phyloP scores from a whole-genome alignment of 2,329 filamentous ascomycete species.

The Nigrospora sphaerica region DNA sequence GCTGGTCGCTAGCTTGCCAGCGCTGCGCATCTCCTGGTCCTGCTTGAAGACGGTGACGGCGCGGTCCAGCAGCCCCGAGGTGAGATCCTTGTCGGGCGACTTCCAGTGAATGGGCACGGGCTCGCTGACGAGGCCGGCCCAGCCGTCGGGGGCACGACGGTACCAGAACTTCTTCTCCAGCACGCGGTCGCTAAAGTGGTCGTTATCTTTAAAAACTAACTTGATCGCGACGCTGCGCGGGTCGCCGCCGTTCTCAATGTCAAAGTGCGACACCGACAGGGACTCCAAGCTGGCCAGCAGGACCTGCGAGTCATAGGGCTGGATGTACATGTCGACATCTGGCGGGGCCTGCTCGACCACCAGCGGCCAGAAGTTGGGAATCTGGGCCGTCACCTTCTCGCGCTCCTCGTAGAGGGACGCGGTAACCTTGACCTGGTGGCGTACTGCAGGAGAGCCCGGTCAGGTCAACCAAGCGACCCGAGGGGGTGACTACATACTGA shows the following conservation, averaged over 20 bases:
- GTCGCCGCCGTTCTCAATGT: constrained; percentile 65
- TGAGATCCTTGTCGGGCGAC: constrained; percentile 69
- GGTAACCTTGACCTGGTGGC: constrained; percentile 62
- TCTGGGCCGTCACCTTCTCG: constrained; percentile 59
- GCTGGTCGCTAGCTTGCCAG: constrained; percentile 24
- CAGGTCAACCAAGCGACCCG: not conserved
- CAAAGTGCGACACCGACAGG: constrained; percentile 72
- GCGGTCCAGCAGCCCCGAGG: constrained; percentile 68
- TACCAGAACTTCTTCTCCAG: constrained; percentile 92
- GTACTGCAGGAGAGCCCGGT: constrained; percentile 42
- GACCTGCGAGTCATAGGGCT: constrained; percentile 69
- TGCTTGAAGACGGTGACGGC: constrained; percentile 64
- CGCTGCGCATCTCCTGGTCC: constrained; percentile 32
- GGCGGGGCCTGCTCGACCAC: constrained; percentile 81
- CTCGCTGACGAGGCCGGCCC: constrained; percentile 75
- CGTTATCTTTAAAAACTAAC: constrained; percentile 75
- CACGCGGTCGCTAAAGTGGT: constrained; percentile 69
- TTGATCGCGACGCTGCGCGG: constrained; percentile 73
- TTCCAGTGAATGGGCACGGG: constrained; percentile 87
- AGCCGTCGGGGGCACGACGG: constrained; percentile 61
- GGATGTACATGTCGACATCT: constrained; percentile 84
- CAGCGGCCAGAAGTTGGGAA: constrained; percentile 90
- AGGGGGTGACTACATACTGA: constrained; percentile 52
- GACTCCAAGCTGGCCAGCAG: constrained; percentile 61
- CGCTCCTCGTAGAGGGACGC: constrained; percentile 72